Conservation (phyloP, 805 yeast genomes). For the Myxozyma nipponensis region DNA sequence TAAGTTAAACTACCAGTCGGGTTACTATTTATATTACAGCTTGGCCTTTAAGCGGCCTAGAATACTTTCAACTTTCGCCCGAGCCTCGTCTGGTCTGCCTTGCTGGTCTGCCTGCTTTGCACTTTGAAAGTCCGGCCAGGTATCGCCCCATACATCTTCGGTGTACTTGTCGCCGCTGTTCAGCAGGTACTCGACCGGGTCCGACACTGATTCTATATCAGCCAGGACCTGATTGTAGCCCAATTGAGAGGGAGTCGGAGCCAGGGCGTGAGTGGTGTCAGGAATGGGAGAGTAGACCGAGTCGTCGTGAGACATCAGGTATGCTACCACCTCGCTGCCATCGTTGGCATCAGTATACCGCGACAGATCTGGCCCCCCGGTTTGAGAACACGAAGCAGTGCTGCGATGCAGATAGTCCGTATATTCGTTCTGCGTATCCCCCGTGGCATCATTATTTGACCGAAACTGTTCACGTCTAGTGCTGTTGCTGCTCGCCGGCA, state of each 20-base stretch:
- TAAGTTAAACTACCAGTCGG: neutral
- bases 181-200: slow-evolving; percentile 26
- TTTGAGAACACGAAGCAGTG: neutral
- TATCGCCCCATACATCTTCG: slow-evolving; percentile 27
- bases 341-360: slow-evolving; percentile 4
- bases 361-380: neutral
- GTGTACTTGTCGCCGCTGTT: slow-evolving; percentile 18
- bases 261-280: slow-evolving; percentile 4
- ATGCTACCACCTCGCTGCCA: slow-evolving; percentile 21
- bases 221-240: slow-evolving; percentile 10
- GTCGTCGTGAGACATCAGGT: slow-evolving; percentile 11
- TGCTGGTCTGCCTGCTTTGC: slow-evolving; percentile 12
- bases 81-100: slow-evolving; percentile 15
- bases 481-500: no score
- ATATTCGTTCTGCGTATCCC: neutral
- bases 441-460: neutral
- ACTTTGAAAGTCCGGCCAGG: slow-evolving; percentile 16
- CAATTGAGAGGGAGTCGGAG: slow-evolving; percentile 10
- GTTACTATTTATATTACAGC: neutral
- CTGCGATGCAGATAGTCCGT: neutral
- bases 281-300: slow-evolving; percentile 12
- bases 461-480: neutral
- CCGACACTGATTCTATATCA: slow-evolving; percentile 11
- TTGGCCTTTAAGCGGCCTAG: slow-evolving; percentile 13
- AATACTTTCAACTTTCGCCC: slow-evolving; percentile 5